Percentiles rank a stretch among this genome's conserved stretches.
These are phyloP conservation scores for Cytospora chrysosperma DNA, from an alignment of 2,329 filamentous ascomycete genomes.

Conservation along the genomic window DNA sequence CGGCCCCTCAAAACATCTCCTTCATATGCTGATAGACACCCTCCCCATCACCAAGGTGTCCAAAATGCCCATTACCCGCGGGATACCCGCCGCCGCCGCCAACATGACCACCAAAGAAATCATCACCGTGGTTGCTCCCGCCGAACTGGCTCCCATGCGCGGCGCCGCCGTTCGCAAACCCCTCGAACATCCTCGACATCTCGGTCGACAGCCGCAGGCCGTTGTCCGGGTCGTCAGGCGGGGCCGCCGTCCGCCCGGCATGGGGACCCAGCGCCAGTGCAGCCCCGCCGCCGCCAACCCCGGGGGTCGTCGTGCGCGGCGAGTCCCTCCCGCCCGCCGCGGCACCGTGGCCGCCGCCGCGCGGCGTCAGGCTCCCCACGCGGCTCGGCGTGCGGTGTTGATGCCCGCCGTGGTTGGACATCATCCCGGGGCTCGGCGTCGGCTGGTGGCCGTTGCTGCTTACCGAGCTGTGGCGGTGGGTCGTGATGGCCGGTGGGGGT, in stretches of 20 bases:
- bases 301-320: not conserved
- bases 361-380: slow-evolving; percentile 22
- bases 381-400: slow-evolving; percentile 7
- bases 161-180: slow-evolving; percentile 33
- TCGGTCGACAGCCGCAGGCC: slow-evolving; percentile 52
- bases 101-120: not conserved
- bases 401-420: not conserved
- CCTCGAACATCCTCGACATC: slow-evolving; percentile 51
- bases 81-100: slow-evolving; percentile 1
- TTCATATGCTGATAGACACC: slow-evolving; percentile 18
- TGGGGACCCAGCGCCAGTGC: not conserved
- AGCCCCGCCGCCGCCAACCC: no score
- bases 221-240: slow-evolving; percentile 35
- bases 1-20: slow-evolving; percentile 15
- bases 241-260: not conserved
- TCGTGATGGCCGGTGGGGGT: not conserved
- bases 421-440: slow-evolving; percentile 16
- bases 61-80: slow-evolving; percentile 2
- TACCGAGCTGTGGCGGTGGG: slow-evolving; percentile 11
- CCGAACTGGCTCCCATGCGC: slow-evolving; percentile 8
- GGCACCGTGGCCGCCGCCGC: not conserved
- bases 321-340: not conserved
- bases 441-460: slow-evolving; percentile 17
- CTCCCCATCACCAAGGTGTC: not conserved
- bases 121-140: not conserved